Percentiles rank a stretch among this genome's conserved stretches.
Conservation (phyloP, 768 basidiomycete species). For the Macrolepiota albuminosa region DNA sequence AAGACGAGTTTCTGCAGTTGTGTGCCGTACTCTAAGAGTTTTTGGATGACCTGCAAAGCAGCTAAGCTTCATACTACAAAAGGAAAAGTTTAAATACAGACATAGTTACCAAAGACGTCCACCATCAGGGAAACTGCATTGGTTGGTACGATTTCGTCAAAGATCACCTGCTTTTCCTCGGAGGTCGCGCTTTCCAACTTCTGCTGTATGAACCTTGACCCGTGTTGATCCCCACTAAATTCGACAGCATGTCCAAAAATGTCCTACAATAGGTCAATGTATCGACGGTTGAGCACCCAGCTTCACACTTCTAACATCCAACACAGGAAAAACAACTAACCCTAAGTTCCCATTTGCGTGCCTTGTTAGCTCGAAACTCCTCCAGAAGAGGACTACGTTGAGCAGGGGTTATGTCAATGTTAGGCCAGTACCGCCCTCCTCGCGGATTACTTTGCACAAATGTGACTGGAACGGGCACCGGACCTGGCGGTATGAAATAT, state of each 20-base stretch:
- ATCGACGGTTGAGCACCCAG: slow-evolving; percentile 12
- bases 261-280: slow-evolving; percentile 49
- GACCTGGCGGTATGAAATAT: slow-evolving; percentile 37
- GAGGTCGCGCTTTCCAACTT: slow-evolving; percentile 71
- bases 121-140: slow-evolving; percentile 74
- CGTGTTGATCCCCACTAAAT: slow-evolving; percentile 92
- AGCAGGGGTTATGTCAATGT: slow-evolving; percentile 25
- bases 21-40: slow-evolving; percentile 85
- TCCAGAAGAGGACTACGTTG: slow-evolving; percentile 74
- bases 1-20: slow-evolving; percentile 68
- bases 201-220: slow-evolving; percentile 97
- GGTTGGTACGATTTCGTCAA: slow-evolving; percentile 82
- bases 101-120: slow-evolving; percentile 97
- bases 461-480: slow-evolving; percentile 29
- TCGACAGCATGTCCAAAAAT: slow-evolving; percentile 83
- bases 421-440: slow-evolving; percentile 34
- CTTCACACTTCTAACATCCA: not conserved
- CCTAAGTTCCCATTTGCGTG: slow-evolving; percentile 75
- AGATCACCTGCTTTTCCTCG: slow-evolving; percentile 76
- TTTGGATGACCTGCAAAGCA: slow-evolving; percentile 78
- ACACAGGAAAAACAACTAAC: slow-evolving; percentile 36
- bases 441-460: slow-evolving; percentile 33
- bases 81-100: slow-evolving; percentile 29
- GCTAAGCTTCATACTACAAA: not conserved
- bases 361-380: slow-evolving; percentile 79